Evolutionary conservation across 2,329 filamentous ascomycete genomes (phyloP), one percentile per base, ranked within the genome.

Genomic region (Neonectria hederae): DNA sequence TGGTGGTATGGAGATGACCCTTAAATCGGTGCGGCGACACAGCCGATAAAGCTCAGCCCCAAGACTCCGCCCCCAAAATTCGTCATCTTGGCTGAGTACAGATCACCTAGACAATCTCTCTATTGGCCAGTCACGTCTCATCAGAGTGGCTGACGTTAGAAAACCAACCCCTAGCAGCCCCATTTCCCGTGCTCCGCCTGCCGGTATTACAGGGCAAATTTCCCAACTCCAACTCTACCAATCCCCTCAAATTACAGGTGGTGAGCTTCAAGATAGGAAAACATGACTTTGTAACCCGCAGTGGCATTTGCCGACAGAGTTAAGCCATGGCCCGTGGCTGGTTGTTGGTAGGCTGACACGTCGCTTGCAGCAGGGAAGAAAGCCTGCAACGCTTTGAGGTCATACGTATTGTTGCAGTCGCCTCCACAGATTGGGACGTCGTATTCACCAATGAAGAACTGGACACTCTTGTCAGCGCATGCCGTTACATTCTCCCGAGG

Each of bases 301-400:
- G 74, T 75, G n/a, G 76, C 77, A 67, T 80, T 80, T n/a, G 74
- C 73, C 51, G 77, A 73, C 26, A 80, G 65, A 4, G 76, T 71
- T 26, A 80, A 67, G 7, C 70, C 76, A 67, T 80, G 78, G 2
- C 78, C 77, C 5, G 77, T 77, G 54, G 77, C 73, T 6, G 78
- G 78, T 65, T 79, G 77, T 2, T 80, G 65, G 48, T 74, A 70
- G 14, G 70, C 65, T 13, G 72, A 65, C 3, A 74, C 75, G 11
- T 69, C 69, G 19, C 76, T 66, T 3, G 74, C 76, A 17, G 69
- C 69, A 21, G 77, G 74, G 58, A 75, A 79, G 6, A 65, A 65
- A n/a, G 51, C 48, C n/a, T 52, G 59, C 46, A 72, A 57, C 2
- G 24, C 22, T 26, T 56, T 45, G 42, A 46, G 40, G 21, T 57